These are phyloP conservation scores for Rhizopogon vulgaris DNA, from an alignment of 768 basidiomycete genomes.

Conservation along the genomic window DNA sequence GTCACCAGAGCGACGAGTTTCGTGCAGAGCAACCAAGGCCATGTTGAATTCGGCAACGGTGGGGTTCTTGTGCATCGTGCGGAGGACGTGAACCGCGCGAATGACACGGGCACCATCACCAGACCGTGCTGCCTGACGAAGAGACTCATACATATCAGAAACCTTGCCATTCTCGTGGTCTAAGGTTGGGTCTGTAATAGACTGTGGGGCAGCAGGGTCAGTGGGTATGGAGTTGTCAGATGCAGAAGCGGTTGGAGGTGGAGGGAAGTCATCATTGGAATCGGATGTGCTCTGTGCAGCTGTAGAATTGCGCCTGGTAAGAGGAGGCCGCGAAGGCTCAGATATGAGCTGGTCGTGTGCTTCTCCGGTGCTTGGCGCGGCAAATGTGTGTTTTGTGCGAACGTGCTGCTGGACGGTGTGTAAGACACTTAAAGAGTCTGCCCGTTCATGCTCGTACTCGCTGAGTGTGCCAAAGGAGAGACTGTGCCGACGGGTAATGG, in stretches of 20 bases:
- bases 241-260: slow-evolving; percentile 10
- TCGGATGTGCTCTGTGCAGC: slow-evolving; percentile 24
- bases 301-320: slow-evolving; percentile 45
- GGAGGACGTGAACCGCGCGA: slow-evolving; percentile 15
- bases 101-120: slow-evolving; percentile 26
- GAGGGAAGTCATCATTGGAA: slow-evolving; percentile 14
- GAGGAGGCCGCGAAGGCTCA: slow-evolving; percentile 23
- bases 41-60: slow-evolving; percentile 54
- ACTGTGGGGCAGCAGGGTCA: slow-evolving; percentile 24
- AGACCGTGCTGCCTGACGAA: slow-evolving; percentile 20
- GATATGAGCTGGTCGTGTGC: slow-evolving; percentile 12
- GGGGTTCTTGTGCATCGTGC: slow-evolving; percentile 20
- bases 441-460: slow-evolving; percentile 27
- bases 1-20: slow-evolving; percentile 41
- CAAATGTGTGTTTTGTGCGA: slow-evolving; percentile 54
- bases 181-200: slow-evolving; percentile 18
- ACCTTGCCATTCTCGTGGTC: slow-evolving; percentile 3
- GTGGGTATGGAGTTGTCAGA: slow-evolving; percentile 2
- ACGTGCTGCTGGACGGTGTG: slow-evolving; percentile 60
- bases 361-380: slow-evolving; percentile 16
- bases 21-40: slow-evolving; percentile 48
- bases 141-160: slow-evolving; percentile 8
- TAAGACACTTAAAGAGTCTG: slow-evolving; percentile 45
- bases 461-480: slow-evolving; percentile 43
- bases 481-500: slow-evolving; percentile 54